Base-by-base conservation (phyloP, 2,329 filamentous ascomycete genomes). In the Fusarium fujikuroi region DNA sequence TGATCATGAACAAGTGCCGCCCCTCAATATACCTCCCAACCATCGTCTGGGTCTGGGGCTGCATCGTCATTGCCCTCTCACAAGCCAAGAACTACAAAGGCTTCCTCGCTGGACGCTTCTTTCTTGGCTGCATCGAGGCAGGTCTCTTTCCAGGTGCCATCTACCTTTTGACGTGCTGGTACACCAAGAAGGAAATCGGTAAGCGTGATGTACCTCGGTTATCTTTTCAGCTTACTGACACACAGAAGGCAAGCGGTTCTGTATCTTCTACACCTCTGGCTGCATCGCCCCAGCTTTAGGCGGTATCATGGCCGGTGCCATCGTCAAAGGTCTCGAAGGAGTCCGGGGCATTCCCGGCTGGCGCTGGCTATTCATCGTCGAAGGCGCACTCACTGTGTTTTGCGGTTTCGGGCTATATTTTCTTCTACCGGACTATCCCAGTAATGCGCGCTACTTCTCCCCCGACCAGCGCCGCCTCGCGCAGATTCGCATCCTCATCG, bases 101-200 rank as follows among this genome's bases (percentile, higher is more conserved):
- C 5, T 80, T 90, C 2, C 80, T 89, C 2, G 84, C 81, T 9
- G 73, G 77, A 42, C 66, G 87, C 5, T 83, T 87, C 44, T 75
- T 89, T 28, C 80, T 89, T 14, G 87, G 87, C 59, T 81, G 85
- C 7, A 78, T 87, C 30, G 86, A 88, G 72, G 82, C 85, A 30
- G 86, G 86, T 4, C 88, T 89, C 68, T 85, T 85, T 7, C 87
- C 87, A 0, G 87, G 86, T 25, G 84, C 87, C 5, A 76, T 89
- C 18, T 83, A 85, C 40, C 81, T 88, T 43, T 80, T 90, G n/a
- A 87, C 84, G 2, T 87, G 84, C 4, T 90, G 87, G 87, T 90
- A 90, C 75, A 88, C 87, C 79, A 60, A 39, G 23, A 56, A 58
- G 32, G 71, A 73, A 52, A 59, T 76, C 32, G 69, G 73, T 70